Conservation (phyloP, 2,329 filamentous ascomycete genomes). For the Coniella lustricola region DNA sequence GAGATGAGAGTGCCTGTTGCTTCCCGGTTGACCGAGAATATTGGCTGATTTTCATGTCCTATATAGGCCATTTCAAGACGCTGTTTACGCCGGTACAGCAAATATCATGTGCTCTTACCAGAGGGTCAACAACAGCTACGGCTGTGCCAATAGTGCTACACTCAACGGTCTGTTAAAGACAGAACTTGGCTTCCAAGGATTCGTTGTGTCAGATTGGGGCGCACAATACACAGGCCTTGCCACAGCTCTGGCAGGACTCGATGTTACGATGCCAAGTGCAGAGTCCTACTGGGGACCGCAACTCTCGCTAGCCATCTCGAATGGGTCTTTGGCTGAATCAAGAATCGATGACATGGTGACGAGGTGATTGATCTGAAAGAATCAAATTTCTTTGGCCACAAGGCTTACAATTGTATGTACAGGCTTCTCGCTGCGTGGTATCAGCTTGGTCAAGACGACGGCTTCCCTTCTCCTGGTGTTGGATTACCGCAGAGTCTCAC, state of each 20-base stretch:
- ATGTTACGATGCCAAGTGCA: conserved; percentile 60
- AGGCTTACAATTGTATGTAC: no score
- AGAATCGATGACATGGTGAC: conserved; percentile 51
- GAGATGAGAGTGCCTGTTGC: neutral
- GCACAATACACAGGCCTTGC: conserved; percentile 60
- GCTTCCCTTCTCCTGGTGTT: conserved; percentile 38
- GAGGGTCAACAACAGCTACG: conserved; percentile 37
- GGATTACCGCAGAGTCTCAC: conserved; percentile 45
- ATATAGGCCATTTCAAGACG: conserved; percentile 16
- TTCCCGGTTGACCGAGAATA: neutral
- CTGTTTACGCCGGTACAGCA: conserved; percentile 8
- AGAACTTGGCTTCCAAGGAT: conserved; percentile 56
- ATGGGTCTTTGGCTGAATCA: conserved; percentile 49
- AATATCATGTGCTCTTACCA: conserved; percentile 17
- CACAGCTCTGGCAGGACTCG: conserved; percentile 57
- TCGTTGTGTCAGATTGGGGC: conserved; percentile 61
- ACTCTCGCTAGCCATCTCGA: conserved; percentile 50
- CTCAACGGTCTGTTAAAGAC: conserved; percentile 61
- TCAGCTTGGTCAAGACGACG: conserved; percentile 44
- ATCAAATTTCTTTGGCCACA: neutral
- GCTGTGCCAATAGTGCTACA: conserved; percentile 61
- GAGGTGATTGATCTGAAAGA: conserved; percentile 6
- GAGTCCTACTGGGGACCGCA: conserved; percentile 42
- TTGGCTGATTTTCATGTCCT: neutral
- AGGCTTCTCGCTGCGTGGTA: conserved; percentile 49